Conservation (phyloP, 225 moss, liverwort and hornwort species). For the Neckera pumila region DNA sequence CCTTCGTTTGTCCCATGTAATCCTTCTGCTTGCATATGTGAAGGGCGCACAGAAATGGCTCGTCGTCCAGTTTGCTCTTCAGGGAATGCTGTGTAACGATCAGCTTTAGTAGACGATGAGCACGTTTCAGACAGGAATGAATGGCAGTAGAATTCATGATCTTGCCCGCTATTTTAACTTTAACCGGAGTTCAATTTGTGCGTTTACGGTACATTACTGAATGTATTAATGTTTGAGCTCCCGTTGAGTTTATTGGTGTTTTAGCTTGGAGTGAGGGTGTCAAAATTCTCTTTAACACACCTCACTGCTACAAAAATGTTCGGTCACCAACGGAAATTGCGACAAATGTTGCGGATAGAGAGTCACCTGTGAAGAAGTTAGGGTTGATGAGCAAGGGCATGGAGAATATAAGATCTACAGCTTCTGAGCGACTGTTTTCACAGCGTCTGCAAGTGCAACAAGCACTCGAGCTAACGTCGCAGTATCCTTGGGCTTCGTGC, state of each 20-base stretch:
- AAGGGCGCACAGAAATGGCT: neutral
- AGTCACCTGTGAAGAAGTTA: constrained; percentile 8
- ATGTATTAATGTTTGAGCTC: neutral
- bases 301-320: neutral
- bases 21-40: neutral
- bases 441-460: constrained; percentile 90
- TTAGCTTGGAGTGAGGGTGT: neutral
- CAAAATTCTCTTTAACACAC: constrained; percentile 8
- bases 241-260: neutral
- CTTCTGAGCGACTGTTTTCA: constrained; percentile 89
- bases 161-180: neutral
- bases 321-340: neutral
- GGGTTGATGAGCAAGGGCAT: neutral
- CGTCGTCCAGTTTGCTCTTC: neutral
- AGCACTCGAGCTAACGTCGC: constrained; percentile 77
- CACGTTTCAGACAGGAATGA: neutral
- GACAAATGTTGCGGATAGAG: neutral
- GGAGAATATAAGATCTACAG: constrained; percentile 23
- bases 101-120: neutral
- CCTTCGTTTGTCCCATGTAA: neutral
- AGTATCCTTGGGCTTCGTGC: constrained; percentile 56
- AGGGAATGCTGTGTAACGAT: neutral
- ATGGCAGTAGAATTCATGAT: neutral
- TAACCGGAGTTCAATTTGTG: neutral
- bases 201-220: neutral